Percentiles rank a stretch among this genome's conserved stretches.
Evolutionary conservation across 2,329 filamentous ascomycete species (phyloP).

Genomic region (Fusarium sambucinum): DNA sequence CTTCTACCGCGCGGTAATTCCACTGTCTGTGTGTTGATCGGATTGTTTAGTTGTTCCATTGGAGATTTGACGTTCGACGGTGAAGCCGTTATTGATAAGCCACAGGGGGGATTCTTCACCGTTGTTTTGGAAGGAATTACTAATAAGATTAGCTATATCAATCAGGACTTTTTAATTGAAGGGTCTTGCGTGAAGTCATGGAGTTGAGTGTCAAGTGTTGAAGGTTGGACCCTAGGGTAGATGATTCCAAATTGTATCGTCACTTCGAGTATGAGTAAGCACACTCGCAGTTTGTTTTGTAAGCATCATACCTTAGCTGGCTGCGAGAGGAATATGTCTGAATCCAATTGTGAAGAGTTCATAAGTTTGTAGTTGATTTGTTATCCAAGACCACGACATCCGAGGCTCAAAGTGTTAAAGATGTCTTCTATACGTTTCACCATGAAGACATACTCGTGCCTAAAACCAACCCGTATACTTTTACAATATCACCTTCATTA

Average conservation of each 20-base stretch:
- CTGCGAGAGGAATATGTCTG: not conserved
- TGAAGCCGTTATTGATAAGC: not conserved
- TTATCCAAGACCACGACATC: not conserved
- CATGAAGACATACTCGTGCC: not conserved
- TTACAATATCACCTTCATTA: not conserved
- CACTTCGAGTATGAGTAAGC: conserved; percentile 29
- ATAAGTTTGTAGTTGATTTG: not conserved
- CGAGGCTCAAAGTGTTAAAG: not conserved
- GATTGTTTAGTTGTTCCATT: conserved; percentile 8
- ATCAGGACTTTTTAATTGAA: too few species aligned
- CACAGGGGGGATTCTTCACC: not conserved
- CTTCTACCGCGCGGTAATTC: conserved; percentile 9
- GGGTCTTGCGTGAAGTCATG: not conserved
- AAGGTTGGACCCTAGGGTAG: not conserved
- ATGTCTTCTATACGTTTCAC: conserved; percentile 8
- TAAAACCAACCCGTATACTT: not conserved
- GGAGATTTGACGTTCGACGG: not conserved
- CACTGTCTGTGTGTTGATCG: conserved; percentile 3
- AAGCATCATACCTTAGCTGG: not conserved
- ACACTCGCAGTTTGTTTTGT: not conserved
- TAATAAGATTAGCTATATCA: too few species aligned
- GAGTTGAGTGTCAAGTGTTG: not conserved
- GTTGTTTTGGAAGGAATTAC: too few species aligned
- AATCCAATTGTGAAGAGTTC: not conserved
- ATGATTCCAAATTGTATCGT: conserved; percentile 13